A percentile compares a stretch with the other conserved stretches of the same genome.
Evolutionary conservation across 306 rosid genomes (phyloP).

Genomic region (Aeschynomene evenia): DNA sequence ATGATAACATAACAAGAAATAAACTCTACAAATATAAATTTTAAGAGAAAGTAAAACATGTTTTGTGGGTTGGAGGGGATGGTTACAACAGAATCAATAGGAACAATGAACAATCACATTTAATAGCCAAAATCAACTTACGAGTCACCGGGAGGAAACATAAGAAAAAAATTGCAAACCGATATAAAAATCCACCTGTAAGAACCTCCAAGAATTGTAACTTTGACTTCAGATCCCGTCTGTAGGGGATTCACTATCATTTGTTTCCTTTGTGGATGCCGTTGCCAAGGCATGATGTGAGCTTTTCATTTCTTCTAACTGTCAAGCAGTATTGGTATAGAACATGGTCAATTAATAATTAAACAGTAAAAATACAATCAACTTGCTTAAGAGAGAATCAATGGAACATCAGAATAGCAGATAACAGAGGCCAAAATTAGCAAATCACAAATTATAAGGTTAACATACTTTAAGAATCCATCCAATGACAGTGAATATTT

Average conservation of each 20-base stretch:
- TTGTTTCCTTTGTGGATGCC: conserved; percentile 52
- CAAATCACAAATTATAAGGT: background rate
- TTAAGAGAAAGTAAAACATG: background rate
- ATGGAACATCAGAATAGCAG: conserved; percentile 4
- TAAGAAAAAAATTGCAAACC: conserved; percentile 5
- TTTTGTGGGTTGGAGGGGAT: background rate
- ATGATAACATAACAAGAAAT: conserved; percentile 22
- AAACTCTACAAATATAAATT: conserved; percentile 20
- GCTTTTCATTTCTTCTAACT: conserved; percentile 71
- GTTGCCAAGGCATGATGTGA: conserved; percentile 38
- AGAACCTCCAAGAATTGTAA: conserved; percentile 20
- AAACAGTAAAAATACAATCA: conserved; percentile 1
- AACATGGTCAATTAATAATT: background rate
- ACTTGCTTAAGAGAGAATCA: conserved; percentile 16
- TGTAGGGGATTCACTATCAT: conserved; percentile 50
- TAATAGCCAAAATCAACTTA: background rate
- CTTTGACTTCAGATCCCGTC: conserved; percentile 39
- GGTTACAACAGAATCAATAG: background rate
- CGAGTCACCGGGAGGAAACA: background rate
- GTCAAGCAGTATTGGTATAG: conserved; percentile 28
- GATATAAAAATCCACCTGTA: conserved; percentile 16
- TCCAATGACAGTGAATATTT: background rate
- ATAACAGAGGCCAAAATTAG: conserved; percentile 1
- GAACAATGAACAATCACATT: conserved; percentile 6
- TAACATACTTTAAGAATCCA: background rate